A percentile compares a stretch with the other conserved stretches of the same genome.
phyloP scores from a whole-genome alignment of 2,329 filamentous ascomycete species.

The Fusarium drepaniforme region DNA sequence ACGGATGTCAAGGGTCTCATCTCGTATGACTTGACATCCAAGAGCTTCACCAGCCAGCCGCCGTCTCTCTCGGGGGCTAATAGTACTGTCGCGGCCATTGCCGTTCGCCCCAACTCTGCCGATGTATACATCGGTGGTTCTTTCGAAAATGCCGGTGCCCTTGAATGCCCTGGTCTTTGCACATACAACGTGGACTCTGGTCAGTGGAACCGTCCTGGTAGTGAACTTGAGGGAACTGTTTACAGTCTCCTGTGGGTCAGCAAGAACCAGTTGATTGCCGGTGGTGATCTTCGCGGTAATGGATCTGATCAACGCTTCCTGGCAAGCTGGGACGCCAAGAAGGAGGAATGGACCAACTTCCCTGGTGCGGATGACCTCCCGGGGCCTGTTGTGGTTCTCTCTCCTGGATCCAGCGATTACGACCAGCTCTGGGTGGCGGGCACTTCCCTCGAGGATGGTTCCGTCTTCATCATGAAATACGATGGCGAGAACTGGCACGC shows the following conservation, averaged over 20 bases:
- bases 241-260: conserved; percentile 82
- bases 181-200: conserved; percentile 76
- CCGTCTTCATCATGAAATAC: conserved; percentile 85
- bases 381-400: conserved; percentile 82
- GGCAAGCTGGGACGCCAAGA: conserved; percentile 78
- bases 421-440: conserved; percentile 88
- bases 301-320: conserved; percentile 73
- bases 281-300: conserved; percentile 79
- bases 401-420: conserved; percentile 78
- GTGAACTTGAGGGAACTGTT: conserved; percentile 77
- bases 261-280: conserved; percentile 78
- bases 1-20: conserved; percentile 79
- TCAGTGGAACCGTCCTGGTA: conserved; percentile 86
- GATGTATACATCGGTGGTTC: conserved; percentile 89
- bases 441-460: conserved; percentile 70
- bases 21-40: conserved; percentile 79
- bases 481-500: conserved; percentile 79
- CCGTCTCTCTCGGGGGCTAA: conserved; percentile 78
- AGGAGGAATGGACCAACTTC: conserved; percentile 74
- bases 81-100: conserved; percentile 82
- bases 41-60: conserved; percentile 77
- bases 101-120: conserved; percentile 74
- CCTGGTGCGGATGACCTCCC: conserved; percentile 75
- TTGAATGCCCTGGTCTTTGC: conserved; percentile 87
- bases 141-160: conserved; percentile 85